These are phyloP conservation scores for Pleurotus salmoneostramineus DNA, from an alignment of 768 basidiomycete genomes.

Conservation along the genomic window DNA sequence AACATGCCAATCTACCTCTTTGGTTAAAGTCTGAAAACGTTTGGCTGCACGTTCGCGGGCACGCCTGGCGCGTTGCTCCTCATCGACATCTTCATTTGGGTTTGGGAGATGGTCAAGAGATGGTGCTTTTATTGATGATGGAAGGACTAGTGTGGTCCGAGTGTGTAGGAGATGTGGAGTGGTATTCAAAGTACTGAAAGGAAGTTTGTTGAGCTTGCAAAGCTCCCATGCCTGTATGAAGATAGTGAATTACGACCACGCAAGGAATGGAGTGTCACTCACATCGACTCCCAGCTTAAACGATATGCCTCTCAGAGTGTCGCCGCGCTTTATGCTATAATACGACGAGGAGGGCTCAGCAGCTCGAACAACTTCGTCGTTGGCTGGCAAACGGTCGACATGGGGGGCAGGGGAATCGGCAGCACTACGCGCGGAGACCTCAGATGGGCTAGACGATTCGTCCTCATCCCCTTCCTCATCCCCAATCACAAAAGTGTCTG, in stretches of 20 bases:
- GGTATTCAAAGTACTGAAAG: conserved; percentile 58
- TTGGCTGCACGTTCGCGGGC: conserved; percentile 55
- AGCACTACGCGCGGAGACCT: too few relatives aligned
- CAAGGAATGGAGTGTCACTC: conserved; percentile 17
- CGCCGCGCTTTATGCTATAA: conserved; percentile 52
- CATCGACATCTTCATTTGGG: conserved; percentile 15
- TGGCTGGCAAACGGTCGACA: too few relatives aligned
- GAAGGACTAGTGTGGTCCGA: conserved; percentile 51
- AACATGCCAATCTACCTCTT: conserved; percentile 65
- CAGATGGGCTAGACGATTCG: too few relatives aligned
- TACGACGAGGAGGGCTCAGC: conserved; percentile 19
- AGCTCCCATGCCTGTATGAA: conserved; percentile 47
- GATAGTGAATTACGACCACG: background rate
- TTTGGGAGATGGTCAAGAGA: too few relatives aligned
- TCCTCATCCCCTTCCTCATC: conserved; percentile 49
- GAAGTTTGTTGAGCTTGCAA: conserved; percentile 64
- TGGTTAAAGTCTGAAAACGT: conserved; percentile 58
- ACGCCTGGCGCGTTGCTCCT: conserved; percentile 37
- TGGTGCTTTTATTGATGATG: conserved; percentile 27
- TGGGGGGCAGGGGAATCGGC: too few relatives aligned
- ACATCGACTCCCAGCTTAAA: conserved; percentile 61
- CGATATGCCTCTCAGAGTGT: conserved; percentile 64
- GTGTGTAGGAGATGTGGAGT: conserved; percentile 77
- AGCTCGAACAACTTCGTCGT: background rate
- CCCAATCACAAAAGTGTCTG: conserved; percentile 62